Evolutionary conservation across 202 grass and related monocot genomes (phyloP), one percentile per base, ranked within the genome.

Genomic region (Panicum virgatum): DNA sequence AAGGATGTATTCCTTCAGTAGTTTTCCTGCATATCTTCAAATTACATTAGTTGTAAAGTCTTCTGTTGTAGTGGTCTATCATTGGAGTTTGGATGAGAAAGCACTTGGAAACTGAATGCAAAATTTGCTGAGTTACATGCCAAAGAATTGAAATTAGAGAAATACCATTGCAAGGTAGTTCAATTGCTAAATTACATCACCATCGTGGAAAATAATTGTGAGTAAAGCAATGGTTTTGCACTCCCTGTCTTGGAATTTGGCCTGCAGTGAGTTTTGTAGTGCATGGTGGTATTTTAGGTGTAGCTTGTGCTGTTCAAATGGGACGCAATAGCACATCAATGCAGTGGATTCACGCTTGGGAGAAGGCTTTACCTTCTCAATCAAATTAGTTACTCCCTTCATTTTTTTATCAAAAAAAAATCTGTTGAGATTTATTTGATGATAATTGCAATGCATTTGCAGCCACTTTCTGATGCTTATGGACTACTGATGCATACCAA

Each of bases 401-500:
- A 19, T 72, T 5, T n/a, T 52, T 37, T 30, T 52, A 29, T 71
- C 46, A 11, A 56, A 56, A 9, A n/a, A 22, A 57, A 58, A 23
- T 53, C 16, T 38, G 18, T 56, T 84, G 73, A 52, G 44, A 74
- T 78, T 82, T 18, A 81, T 45, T 83, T 78, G 45, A 72, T 60
- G 58, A 46, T 84, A 71, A 43, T 80, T 81, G 67, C 25, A 80
- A 73, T 88, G 52, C 14, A 54, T 86, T 66, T 91, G 60, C 89
- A 99, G 96, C 85, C 96, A 30, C 89, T 91, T 60, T 93, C 92
- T 72, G 96, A 99, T 88, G 96, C 96, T 63, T 99, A 99, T 79
- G 96, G 96, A 84, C 87, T 99, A 43, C 82, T 99, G 73, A 99
- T 99, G 96, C 96, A 99, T 87, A 99, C 92, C 67, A 99, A 93